Base-by-base conservation (phyloP, 164 flowering plant species). In the Warburgia ugandensis region DNA sequence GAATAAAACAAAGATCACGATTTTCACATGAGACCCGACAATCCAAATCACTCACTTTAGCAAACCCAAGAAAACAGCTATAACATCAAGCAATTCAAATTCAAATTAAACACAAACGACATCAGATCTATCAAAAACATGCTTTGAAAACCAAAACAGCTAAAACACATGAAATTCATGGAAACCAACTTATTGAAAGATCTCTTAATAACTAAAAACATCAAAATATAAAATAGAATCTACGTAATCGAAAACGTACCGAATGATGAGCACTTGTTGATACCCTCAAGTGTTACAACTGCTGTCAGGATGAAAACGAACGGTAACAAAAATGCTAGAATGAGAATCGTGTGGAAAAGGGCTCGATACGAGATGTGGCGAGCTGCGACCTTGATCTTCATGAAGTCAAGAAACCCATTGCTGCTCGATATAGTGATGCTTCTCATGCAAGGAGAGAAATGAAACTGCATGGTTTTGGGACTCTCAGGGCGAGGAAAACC, bases 321-420 rank as follows among this genome's bases (percentile, higher is more conserved):
- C 6, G 99, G 99, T 70, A 94, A 63, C 56, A 89, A 55, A 58
- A 86, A 82, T 29, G 97, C 99, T 27, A 89, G 83, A 45, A 86
- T 66, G 59, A 94, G 84, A 36, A 89, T 76, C 45, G 94, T 73
- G 59, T 86, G 92, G 67, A 94, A 94, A 26, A 94, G 79, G 32
- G 94, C 84, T 39, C 97, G 69, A 56, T 89, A 82, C 39, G 97
- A 89, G 60, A 94, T 65, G 65, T 83, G 97, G 51, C 92, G 89
- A 70, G 97, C 82, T 67, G 94, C 97, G 65, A 86, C 82, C 69
- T 89, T 94, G 84, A 94, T 84, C 97, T 89, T 94, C 99, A 94
- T 94, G 65, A 83, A 82, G 72, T 94, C 97, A 66, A 80, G 65
- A 55, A 78, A 76, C 29, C 90, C 95, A 77, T 63, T 63, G 76